A percentile compares a stretch with the other conserved stretches of the same genome.
Conservation (phyloP, 169 alveolate genomes). For the Cyclospora cayetanensis region DNA sequence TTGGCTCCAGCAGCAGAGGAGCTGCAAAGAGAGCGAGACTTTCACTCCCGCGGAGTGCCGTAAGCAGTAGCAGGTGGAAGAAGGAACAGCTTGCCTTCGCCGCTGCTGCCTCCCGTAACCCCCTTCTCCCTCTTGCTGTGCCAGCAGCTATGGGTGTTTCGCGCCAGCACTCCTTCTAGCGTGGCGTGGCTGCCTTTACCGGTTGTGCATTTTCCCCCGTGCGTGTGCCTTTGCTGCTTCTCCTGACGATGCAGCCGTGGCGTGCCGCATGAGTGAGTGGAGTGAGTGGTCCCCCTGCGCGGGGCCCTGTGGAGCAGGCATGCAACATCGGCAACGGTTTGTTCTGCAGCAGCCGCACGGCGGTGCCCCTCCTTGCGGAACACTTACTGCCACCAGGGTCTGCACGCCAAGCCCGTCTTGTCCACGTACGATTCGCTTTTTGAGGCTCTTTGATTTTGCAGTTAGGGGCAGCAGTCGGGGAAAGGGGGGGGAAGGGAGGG, state of each 20-base stretch:
- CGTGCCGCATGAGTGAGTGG: background rate
- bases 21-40: background rate
- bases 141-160: conserved; percentile 18
- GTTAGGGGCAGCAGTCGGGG: too few species aligned
- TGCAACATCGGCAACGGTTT: conserved; percentile 3
- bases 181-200: background rate
- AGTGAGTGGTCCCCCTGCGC: background rate
- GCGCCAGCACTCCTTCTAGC: background rate
- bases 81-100: conserved; percentile 1
- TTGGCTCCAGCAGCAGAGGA: conserved; percentile 21
- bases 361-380: background rate
- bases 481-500: too few species aligned
- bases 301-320: background rate
- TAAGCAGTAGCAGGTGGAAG: background rate
- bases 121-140: background rate
- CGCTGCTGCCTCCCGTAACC: background rate
- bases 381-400: background rate
- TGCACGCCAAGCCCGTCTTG: background rate
- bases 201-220: background rate
- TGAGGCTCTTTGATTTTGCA: too few species aligned
- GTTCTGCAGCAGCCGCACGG: conserved; percentile 22
- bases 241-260: background rate
- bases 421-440: background rate
- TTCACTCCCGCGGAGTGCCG: background rate
- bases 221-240: background rate